phyloP scores from a whole-genome alignment of 805 yeast genomes.

The Spencermartinsiella europaea region DNA sequence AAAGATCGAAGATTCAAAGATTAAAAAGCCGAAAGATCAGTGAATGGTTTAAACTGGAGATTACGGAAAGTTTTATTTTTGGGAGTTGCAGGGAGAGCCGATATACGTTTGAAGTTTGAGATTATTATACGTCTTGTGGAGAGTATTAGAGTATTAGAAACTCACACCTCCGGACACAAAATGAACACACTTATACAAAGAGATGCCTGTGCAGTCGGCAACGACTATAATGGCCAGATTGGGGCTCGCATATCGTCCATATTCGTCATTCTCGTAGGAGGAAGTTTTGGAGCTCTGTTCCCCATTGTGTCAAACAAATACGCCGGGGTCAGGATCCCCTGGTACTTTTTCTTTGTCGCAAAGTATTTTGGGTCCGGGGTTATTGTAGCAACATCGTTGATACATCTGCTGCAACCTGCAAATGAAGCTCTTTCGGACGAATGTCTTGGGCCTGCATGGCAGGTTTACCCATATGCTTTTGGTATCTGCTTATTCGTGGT shows the following conservation, averaged over 20 bases:
- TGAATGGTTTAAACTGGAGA: too few relatives aligned
- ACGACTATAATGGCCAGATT: constrained; percentile 32
- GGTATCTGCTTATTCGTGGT: constrained; percentile 48
- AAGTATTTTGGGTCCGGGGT: constrained; percentile 70
- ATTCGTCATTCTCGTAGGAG: constrained; percentile 52
- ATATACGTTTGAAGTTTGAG: too few relatives aligned
- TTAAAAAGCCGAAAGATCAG: too few relatives aligned
- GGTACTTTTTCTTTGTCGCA: constrained; percentile 29
- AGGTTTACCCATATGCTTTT: constrained; percentile 53
- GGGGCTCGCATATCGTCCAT: constrained; percentile 51
- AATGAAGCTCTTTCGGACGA: constrained; percentile 23
- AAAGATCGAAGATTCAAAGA: too few relatives aligned
- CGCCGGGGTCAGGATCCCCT: constrained; percentile 26
- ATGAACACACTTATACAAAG: too few relatives aligned
- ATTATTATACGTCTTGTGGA: too few relatives aligned
- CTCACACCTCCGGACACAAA: too few relatives aligned
- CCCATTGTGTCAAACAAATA: constrained; percentile 33
- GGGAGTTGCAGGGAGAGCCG: too few relatives aligned
- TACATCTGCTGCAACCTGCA: constrained; percentile 51
- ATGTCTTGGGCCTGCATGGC: constrained; percentile 33
- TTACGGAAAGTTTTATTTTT: too few relatives aligned
- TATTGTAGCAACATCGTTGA: constrained; percentile 68
- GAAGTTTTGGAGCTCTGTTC: constrained; percentile 43
- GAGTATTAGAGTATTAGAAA: too few relatives aligned
- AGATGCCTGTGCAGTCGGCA: constrained; percentile 12